Base-by-base conservation (phyloP, 208 protist genomes). In the Acanthamoeba lenticulata region DNA sequence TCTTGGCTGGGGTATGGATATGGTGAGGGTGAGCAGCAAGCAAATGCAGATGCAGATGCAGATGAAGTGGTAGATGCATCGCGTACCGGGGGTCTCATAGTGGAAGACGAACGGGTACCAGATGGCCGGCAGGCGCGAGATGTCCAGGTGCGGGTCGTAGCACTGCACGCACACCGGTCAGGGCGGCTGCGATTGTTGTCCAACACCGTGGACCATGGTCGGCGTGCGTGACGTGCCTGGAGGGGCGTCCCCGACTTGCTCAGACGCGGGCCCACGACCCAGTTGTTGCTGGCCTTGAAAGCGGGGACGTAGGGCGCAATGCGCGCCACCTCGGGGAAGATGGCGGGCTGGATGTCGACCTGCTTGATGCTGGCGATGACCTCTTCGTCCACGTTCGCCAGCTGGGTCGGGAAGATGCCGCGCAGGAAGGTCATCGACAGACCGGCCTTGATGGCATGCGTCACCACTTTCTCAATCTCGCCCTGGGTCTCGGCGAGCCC, bases 71-170 rank as follows among this genome's bases (percentile, higher is more conserved):
- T 21, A 72, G 32, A 13, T 32, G 62, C 29, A 24, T 13, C 5
- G 86, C 86, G 21, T 69, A 92, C 52, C 34, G 24, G 45, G 52
- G 40, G 17, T 69, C 60, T 45, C 11, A 32, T 92, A 92, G 40
- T 92, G 86, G 86, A 49, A 92, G 19, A 92, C 52, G 29, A 92
- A 45, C 60, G 67, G 49, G 45, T 92, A 92, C 86, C 86, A 92
- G 24, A 92, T 49, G 2, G 86, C 86, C 9, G 86, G 86, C 19
- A 92, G 55, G n/a, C 86, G 86, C 13, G 52, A 38, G 27, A 72
- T 92, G 19, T 92, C 86, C 86, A 92, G n/a, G 45, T 92, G 86
- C 17, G 86, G 86, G 19, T 92, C 86, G 5, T 92, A 52, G 60
- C 86, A 92, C 86, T 92, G 44, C 4, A 27, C 4, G 27, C 9